Percentiles rank a stretch among this genome's conserved stretches.
Conservation (phyloP, 2,329 filamentous ascomycete genomes). For the Blastomyces gilchristii region DNA sequence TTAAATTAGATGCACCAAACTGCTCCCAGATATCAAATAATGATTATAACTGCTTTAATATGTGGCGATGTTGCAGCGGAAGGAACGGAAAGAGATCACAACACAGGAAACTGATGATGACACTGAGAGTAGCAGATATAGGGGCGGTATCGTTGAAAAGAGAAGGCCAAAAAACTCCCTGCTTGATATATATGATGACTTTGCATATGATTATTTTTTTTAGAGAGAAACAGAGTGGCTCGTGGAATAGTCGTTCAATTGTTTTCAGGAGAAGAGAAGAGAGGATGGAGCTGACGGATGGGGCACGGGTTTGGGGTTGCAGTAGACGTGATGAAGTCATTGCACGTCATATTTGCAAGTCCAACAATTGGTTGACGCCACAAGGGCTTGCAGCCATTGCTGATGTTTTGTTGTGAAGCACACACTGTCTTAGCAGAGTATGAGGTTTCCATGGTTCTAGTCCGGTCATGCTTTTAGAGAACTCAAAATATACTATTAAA, state of each 20-base stretch:
- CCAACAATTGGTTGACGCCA: neutral
- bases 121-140: neutral
- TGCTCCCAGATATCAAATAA: neutral
- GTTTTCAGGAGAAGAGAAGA: neutral
- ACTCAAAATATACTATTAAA: neutral
- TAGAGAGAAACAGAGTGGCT: neutral
- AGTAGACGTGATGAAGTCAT: neutral
- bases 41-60: neutral
- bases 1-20: neutral
- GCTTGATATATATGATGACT: neutral
- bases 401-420: neutral
- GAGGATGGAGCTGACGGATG: neutral
- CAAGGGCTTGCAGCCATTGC: neutral
- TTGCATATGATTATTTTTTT: neutral
- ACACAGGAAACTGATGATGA: neutral
- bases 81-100: neutral
- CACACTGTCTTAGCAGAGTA: neutral
- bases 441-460: conserved; percentile 1
- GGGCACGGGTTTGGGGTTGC: neutral
- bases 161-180: neutral
- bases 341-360: neutral
- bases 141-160: neutral
- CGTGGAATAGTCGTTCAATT: neutral
- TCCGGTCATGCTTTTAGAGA: neutral
- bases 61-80: neutral